These are phyloP conservation scores for Fusarium sp. DNA, from an alignment of 2,329 filamentous ascomycete species.

Conservation along the genomic window DNA sequence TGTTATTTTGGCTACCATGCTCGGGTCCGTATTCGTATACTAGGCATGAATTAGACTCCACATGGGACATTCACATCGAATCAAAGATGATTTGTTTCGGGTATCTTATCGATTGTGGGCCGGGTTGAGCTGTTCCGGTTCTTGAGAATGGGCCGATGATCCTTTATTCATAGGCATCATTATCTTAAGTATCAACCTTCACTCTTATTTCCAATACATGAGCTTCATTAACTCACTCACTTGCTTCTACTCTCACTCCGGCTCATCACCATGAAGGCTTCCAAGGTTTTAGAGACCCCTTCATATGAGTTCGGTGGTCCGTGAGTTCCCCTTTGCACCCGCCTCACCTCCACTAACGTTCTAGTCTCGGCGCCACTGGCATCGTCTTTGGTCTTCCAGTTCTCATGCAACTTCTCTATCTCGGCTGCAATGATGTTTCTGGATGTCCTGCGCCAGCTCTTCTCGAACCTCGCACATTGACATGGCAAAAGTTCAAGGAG, in stretches of 20 bases:
- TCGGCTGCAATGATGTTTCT: constrained; percentile 88
- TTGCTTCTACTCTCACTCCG: too few species aligned
- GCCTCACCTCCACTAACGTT: neutral
- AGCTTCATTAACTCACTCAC: neutral
- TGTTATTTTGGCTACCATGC: rapidly evolving
- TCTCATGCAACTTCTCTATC: constrained; percentile 79
- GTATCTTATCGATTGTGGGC: constrained; percentile 22
- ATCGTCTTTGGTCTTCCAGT: constrained; percentile 84
- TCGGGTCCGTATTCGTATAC: constrained; percentile 29
- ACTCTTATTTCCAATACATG: too few species aligned
- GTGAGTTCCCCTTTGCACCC: constrained; percentile 34
- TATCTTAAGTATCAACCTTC: neutral
- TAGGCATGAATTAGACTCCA: neutral
- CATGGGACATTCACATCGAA: rapidly evolving
- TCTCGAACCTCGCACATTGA: constrained; percentile 75
- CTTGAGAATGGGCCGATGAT: constrained; percentile 38
- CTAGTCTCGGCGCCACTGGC: constrained; percentile 76
- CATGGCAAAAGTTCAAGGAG: constrained; percentile 75
- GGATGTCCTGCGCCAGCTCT: constrained; percentile 87
- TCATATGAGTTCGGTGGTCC: constrained; percentile 54
- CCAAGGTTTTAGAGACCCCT: constrained; percentile 3
- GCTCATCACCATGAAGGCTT: constrained; percentile 23
- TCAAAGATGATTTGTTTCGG: neutral
- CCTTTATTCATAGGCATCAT: neutral
- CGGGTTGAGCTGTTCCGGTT: constrained; percentile 32